Evolutionary conservation across 179 eudicot genomes (phyloP), one percentile per base, ranked within the genome.

Genomic region (Pouteria campechiana): DNA sequence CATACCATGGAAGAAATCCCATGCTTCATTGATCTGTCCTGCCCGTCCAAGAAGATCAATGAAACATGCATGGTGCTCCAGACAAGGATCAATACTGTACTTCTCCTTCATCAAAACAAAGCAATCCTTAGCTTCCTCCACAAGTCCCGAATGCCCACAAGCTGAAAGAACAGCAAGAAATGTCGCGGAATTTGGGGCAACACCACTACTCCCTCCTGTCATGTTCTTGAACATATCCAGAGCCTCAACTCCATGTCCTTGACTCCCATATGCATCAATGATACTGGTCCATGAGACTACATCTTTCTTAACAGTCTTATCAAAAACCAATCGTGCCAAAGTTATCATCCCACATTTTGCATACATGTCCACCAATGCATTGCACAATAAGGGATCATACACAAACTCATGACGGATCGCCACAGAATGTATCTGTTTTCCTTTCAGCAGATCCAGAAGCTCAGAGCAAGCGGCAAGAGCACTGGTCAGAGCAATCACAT

Each of bases 131-230:
- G 68, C 76, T 41, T 56, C 48, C 15, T 39, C 50, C 7, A 58
- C 48, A 6, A 71, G 56, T 13, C 69, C 69, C 16, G 77, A 58
- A 55, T 59, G 77, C 13, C 66, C 63, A 58, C 73, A 71, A 22
- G 77, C 69, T 13, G 77, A 71, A 28, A 71, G 58, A 49, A 58
- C 54, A 18, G 63, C 60, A 33, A 71, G 65, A 21, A 61, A 22
- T 1, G 77, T 71, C 22, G 63, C 55, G 4, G 65, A 57, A 54
- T 66, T 66, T 6, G 72, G 76, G 10, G 17, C 12, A 21, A 60
- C 48, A 32, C 23, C 41, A 22, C 24, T 27, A 14, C 37, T 57
- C 33, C 32, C 60, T 42, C 54, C 54, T 22, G 42, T 57, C 73
- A 61, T 66, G 15, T 37, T 42, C 30, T 38, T 45, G 25, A 71